Evolutionary conservation across 805 yeast species (phyloP).

Genomic region (Saccharomycopsis babjevae): DNA sequence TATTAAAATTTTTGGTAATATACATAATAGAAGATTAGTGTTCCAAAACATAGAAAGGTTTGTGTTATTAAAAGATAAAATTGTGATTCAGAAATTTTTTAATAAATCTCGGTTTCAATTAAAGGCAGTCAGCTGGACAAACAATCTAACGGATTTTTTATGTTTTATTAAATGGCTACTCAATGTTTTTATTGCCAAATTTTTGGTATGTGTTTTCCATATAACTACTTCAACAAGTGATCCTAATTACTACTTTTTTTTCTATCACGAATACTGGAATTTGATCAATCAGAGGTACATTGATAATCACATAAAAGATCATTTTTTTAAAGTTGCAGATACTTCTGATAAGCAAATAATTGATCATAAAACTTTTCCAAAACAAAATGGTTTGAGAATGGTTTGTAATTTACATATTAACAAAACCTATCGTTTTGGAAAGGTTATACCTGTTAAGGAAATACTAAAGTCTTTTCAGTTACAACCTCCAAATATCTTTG

Average conservation of each 20-base stretch:
- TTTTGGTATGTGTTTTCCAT: slow-evolving; percentile 51
- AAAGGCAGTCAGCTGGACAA: slow-evolving; percentile 43
- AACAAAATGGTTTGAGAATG: slow-evolving; percentile 46
- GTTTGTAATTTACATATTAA: slow-evolving; percentile 40
- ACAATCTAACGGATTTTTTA: slow-evolving; percentile 29
- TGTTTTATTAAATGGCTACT: slow-evolving; percentile 53
- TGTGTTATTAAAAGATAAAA: slow-evolving; percentile 31
- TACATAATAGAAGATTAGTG: slow-evolving; percentile 35
- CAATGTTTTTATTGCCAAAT: slow-evolving; percentile 31
- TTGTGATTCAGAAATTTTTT: slow-evolving; percentile 25
- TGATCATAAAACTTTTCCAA: slow-evolving; percentile 39
- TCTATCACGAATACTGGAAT: slow-evolving; percentile 52
- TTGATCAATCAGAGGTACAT: slow-evolving; percentile 33
- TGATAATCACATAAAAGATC: slow-evolving; percentile 30
- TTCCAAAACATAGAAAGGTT: slow-evolving; percentile 28
- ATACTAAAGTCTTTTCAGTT: slow-evolving; percentile 3
- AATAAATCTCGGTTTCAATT: slow-evolving; percentile 27
- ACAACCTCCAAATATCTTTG: slow-evolving; percentile 6
- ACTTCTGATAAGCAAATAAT: not conserved
- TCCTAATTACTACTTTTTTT: slow-evolving; percentile 34
- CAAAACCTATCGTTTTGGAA: slow-evolving; percentile 19
- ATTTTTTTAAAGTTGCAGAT: slow-evolving; percentile 23
- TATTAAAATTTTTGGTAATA: slow-evolving; percentile 40
- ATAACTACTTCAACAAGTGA: slow-evolving; percentile 46
- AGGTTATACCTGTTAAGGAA: slow-evolving; percentile 8